phyloP scores from a whole-genome alignment of 148 eudicot species.

The Camellia sinensis region DNA sequence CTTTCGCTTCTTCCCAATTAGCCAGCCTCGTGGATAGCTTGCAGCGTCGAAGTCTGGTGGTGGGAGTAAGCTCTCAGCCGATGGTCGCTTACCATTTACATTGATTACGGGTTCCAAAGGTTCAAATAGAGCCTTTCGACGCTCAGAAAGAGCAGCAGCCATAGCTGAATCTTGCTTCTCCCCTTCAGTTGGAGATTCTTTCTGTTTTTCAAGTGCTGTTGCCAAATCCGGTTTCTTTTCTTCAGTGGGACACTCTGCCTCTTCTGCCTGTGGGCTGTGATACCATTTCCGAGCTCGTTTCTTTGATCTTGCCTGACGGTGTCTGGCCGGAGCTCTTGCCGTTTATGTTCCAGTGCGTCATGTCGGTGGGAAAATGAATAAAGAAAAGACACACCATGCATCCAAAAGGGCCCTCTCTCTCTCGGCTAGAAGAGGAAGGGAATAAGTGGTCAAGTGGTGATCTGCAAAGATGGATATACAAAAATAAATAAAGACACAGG shows the following conservation, averaged over 20 bases:
- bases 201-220: conserved; percentile 35
- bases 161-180: conserved; percentile 45
- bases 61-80: conserved; percentile 83
- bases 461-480: no score
- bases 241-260: conserved; percentile 37
- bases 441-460: no score
- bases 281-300: neutral
- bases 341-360: no score
- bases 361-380: no score
- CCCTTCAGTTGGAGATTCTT: conserved; percentile 38
- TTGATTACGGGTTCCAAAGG: conserved; percentile 65
- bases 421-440: no score
- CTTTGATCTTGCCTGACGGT: neutral
- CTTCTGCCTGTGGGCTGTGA: neutral
- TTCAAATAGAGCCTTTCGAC: conserved; percentile 84
- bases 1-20: conserved; percentile 89
- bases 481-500: no score
- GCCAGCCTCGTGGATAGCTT: conserved; percentile 84
- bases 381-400: no score
- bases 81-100: conserved; percentile 57
- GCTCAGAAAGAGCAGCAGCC: conserved; percentile 60
- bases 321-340: no score
- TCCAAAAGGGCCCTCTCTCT: no score
- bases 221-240: conserved; percentile 47
- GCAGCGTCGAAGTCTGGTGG: conserved; percentile 95